A percentile compares a stretch with the other conserved stretches of the same genome.
phyloP scores from a whole-genome alignment of 495 filamentous ascomycete genomes.

The Neurospora discreta region DNA sequence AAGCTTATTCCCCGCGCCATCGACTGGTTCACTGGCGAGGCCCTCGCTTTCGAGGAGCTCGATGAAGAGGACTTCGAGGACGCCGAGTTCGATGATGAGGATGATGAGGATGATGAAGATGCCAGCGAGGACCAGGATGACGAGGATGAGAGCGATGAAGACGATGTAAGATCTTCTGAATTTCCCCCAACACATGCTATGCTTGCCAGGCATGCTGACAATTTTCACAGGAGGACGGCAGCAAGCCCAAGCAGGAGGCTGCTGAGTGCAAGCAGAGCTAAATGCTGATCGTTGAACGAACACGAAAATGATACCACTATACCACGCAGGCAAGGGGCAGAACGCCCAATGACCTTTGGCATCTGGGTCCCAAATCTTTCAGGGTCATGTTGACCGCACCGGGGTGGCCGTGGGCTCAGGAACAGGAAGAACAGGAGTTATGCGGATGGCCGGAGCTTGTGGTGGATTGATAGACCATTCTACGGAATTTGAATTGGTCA shows the following conservation, averaged over 20 bases:
- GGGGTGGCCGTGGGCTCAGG: slow-evolving; percentile 2
- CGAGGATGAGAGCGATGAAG: slow-evolving; percentile 79
- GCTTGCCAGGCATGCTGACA: slow-evolving; percentile 2
- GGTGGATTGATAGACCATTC: slow-evolving; percentile 10
- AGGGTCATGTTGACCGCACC: slow-evolving; percentile 6
- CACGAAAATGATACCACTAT: background rate
- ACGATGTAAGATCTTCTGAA: slow-evolving; percentile 52
- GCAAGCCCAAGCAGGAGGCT: slow-evolving; percentile 97
- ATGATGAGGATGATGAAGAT: slow-evolving; percentile 76
- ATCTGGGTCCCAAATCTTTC: slow-evolving; percentile 3
- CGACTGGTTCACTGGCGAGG: slow-evolving; percentile 99
- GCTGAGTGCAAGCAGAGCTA: slow-evolving; percentile 99
- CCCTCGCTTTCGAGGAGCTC: slow-evolving; percentile 90
- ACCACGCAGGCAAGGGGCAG: background rate
- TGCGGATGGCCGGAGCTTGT: slow-evolving; percentile 2
- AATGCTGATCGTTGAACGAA: slow-evolving; percentile 15
- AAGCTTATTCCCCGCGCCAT: slow-evolving; percentile 98
- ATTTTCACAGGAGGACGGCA: slow-evolving; percentile 64
- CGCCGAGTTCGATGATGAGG: slow-evolving; percentile 81
- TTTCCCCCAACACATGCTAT: background rate
- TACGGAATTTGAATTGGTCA: slow-evolving; percentile 10
- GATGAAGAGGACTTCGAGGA: slow-evolving; percentile 82
- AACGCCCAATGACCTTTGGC: slow-evolving; percentile 1
- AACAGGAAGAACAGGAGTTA: slow-evolving; percentile 3
- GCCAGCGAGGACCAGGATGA: slow-evolving; percentile 77